phyloP scores from a whole-genome alignment of 306 rosid species.

The Cucurbita pepo region DNA sequence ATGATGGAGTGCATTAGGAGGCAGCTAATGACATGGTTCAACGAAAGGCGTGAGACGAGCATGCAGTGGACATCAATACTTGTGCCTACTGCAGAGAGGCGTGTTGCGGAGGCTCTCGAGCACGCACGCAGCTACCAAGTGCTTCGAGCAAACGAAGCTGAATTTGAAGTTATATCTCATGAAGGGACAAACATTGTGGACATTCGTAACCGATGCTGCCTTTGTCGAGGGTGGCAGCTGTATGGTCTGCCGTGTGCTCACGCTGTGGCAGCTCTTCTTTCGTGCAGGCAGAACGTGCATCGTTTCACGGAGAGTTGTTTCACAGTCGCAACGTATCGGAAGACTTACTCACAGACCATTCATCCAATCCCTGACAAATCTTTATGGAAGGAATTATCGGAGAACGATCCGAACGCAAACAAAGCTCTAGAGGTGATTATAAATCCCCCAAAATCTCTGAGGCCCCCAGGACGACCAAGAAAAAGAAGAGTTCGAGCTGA shows the following conservation, averaged over 20 bases:
- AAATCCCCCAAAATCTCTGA: conserved; percentile 35
- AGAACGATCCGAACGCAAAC: conserved; percentile 3
- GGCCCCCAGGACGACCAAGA: conserved; percentile 36
- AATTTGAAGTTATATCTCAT: conserved; percentile 26
- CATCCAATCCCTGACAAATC: conserved; percentile 42
- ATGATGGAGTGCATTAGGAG: conserved; percentile 43
- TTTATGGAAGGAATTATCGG: conserved; percentile 24
- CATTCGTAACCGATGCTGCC: conserved; percentile 30
- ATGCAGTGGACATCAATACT: conserved; percentile 42
- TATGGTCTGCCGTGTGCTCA: conserved; percentile 42
- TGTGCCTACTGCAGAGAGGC: conserved; percentile 31
- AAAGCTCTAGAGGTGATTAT: conserved; percentile 11
- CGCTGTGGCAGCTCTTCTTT: conserved; percentile 37
- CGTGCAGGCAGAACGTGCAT: conserved; percentile 37
- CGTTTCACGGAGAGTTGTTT: conserved; percentile 40
- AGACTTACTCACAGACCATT: conserved; percentile 36
- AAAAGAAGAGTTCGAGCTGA: conserved; percentile 24
- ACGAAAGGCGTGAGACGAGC: conserved; percentile 39
- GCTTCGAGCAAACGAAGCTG: conserved; percentile 24
- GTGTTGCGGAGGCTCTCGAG: conserved; percentile 26
- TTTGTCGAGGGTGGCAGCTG: conserved; percentile 39
- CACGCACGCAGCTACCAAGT: conserved; percentile 20
- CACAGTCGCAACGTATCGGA: conserved; percentile 34
- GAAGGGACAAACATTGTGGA: conserved; percentile 29
- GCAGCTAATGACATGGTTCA: conserved; percentile 43